phyloP scores from a whole-genome alignment of 1,284 basidiomycete genomes.

The Fereydounia khargensis region DNA sequence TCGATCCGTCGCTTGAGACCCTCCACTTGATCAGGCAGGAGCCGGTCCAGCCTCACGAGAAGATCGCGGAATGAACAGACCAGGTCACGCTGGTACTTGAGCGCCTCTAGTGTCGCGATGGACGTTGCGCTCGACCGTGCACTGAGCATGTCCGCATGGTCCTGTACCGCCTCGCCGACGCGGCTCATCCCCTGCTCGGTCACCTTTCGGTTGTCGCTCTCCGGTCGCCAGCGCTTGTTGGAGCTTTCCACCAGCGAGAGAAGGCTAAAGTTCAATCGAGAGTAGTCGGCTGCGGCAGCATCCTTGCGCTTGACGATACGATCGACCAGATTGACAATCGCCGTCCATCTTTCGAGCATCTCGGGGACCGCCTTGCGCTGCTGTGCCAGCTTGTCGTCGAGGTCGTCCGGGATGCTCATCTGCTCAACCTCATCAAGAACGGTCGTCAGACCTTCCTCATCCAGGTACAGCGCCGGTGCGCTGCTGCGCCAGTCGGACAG shows the following conservation, averaged over 20 bases:
- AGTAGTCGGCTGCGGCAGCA: conserved; percentile 31
- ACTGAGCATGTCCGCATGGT: conserved; percentile 16
- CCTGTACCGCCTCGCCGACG: conserved; percentile 14
- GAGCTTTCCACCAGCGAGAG: conserved; percentile 23
- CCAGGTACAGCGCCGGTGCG: conserved; percentile 26
- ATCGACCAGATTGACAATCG: conserved; percentile 29
- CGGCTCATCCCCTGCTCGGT: conserved; percentile 15
- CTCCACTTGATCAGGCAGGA: conserved; percentile 30
- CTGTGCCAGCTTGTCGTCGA: conserved; percentile 27
- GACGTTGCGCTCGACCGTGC: conserved; percentile 18
- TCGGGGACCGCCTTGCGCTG: conserved; percentile 25
- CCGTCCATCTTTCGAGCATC: conserved; percentile 26
- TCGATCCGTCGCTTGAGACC: conserved; percentile 29
- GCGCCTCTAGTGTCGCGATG: conserved; percentile 15
- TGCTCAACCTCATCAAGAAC: conserved; percentile 23
- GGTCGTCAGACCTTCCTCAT: conserved; percentile 28
- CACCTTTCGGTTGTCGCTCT: conserved; percentile 15
- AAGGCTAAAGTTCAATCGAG: conserved; percentile 29
- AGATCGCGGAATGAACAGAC: conserved; percentile 31
- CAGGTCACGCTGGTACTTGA: conserved; percentile 36
- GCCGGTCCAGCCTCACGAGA: conserved; percentile 19
- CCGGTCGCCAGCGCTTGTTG: conserved; percentile 25
- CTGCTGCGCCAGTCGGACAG: conserved; percentile 23
- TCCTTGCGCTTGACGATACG: conserved; percentile 31
- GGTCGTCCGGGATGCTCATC: conserved; percentile 32